These are phyloP conservation scores for Datura wrightii DNA, from an alignment of 257 asterid genomes.

Conservation along the genomic window DNA sequence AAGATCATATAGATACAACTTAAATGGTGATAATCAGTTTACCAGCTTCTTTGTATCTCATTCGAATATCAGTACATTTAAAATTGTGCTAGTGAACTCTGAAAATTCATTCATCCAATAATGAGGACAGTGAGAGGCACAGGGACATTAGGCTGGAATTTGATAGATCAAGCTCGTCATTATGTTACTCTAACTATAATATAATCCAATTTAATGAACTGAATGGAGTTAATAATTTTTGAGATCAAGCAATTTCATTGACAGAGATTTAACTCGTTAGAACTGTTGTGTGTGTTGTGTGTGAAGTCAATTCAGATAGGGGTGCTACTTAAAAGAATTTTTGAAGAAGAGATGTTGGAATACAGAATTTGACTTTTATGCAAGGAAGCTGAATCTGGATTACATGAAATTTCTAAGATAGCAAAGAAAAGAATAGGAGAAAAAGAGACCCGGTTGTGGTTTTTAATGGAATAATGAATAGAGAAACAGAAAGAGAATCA, in stretches of 20 bases:
- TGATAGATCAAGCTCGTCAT: background rate
- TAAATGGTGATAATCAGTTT: background rate
- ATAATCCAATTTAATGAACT: slow-evolving; percentile 5
- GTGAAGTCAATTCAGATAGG: slow-evolving; percentile 9
- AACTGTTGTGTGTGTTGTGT: background rate
- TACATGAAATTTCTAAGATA: background rate
- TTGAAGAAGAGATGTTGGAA: slow-evolving; percentile 19
- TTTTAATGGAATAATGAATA: slow-evolving; percentile 4
- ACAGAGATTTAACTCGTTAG: slow-evolving; percentile 3
- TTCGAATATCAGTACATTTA: slow-evolving; percentile 15
- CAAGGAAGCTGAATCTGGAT: background rate
- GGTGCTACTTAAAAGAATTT: background rate
- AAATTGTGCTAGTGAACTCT: slow-evolving; percentile 10
- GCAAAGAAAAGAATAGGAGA: slow-evolving; percentile 5
- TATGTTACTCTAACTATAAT: slow-evolving; percentile 20
- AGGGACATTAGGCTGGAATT: slow-evolving; percentile 11
- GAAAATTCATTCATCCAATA: background rate
- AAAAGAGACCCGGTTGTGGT: background rate
- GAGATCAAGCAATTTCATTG: background rate
- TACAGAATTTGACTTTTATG: background rate
- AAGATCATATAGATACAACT: background rate
- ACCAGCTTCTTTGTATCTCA: background rate
- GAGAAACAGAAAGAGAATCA: slow-evolving; percentile 1
- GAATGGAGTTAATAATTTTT: background rate
- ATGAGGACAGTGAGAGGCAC: slow-evolving; percentile 1